Percentiles rank a stretch among this genome's conserved stretches.
Evolutionary conservation across 371 early-diverging fungal species (phyloP).

Genomic region (Mortierella sp.): DNA sequence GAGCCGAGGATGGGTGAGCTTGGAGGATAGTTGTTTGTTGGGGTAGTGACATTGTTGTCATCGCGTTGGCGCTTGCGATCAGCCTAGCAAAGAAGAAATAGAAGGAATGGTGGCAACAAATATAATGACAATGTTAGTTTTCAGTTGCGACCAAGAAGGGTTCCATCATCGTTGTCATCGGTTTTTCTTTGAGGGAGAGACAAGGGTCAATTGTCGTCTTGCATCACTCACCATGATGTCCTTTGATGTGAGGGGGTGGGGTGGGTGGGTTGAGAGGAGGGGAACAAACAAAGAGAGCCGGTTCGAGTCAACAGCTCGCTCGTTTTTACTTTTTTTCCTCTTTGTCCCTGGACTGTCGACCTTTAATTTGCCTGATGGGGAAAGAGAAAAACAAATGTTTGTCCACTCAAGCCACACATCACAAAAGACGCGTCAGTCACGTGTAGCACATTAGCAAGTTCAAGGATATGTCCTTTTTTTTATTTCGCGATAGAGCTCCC

Average conservation of each 20-base stretch:
- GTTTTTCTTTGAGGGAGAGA: no score
- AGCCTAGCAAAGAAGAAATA: conserved; percentile 28
- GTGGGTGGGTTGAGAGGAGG: background rate
- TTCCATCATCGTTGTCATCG: no score
- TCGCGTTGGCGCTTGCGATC: conserved; percentile 58
- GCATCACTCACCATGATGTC: conserved; percentile 33
- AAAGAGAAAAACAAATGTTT: background rate
- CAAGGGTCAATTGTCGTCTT: no score
- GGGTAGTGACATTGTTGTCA: conserved; percentile 51
- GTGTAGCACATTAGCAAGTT: background rate
- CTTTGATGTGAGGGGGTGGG: conserved; percentile 2
- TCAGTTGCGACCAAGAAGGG: no score
- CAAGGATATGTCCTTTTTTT: no score
- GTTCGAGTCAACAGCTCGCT: background rate
- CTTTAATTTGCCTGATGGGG: conserved; percentile 3
- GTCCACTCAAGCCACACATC: background rate
- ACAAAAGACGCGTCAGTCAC: conserved; percentile 3
- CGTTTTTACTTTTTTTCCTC: background rate
- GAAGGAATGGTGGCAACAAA: background rate
- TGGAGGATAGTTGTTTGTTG: conserved; percentile 31
- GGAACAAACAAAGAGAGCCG: background rate
- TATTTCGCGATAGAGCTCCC: background rate
- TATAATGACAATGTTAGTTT: background rate
- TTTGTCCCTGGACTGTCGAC: background rate
- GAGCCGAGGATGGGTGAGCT: conserved; percentile 48